Evolutionary conservation across 2,329 filamentous ascomycete genomes (phyloP).

Genomic region (Hypoxylon sp.): DNA sequence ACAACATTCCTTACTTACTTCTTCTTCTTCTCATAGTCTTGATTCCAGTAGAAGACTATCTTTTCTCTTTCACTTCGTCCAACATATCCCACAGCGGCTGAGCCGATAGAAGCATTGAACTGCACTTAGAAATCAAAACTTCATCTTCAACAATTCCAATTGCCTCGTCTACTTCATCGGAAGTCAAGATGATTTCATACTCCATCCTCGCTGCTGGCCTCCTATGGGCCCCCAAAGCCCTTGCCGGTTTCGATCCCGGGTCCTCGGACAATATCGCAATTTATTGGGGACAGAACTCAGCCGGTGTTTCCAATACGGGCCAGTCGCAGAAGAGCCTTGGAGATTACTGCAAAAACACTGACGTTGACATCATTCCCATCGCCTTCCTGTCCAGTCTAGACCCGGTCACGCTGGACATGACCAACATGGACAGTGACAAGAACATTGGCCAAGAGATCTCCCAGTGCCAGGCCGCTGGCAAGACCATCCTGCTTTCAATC

Average conservation of each 20-base stretch:
- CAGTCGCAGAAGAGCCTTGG: conserved; percentile 65
- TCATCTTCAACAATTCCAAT: not conserved
- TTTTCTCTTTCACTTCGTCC: not conserved
- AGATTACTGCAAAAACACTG: conserved; percentile 67
- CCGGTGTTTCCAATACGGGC: conserved; percentile 53
- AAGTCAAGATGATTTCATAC: conserved; percentile 14
- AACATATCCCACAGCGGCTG: conserved; percentile 1
- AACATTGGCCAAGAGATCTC: conserved; percentile 56
- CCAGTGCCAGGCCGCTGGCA: conserved; percentile 71
- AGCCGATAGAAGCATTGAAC: not conserved
- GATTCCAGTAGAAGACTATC: not conserved
- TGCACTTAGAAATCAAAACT: not conserved
- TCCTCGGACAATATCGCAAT: conserved; percentile 61
- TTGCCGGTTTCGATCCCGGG: conserved; percentile 58
- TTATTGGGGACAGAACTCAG: conserved; percentile 68
- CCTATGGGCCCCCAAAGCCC: conserved; percentile 34
- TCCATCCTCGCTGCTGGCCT: conserved; percentile 6
- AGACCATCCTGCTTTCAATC: conserved; percentile 77
- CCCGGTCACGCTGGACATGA: conserved; percentile 69
- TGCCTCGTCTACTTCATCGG: not conserved
- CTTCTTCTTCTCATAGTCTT: conserved; percentile 12
- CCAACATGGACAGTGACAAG: conserved; percentile 70
- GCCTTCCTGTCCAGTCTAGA: conserved; percentile 71
- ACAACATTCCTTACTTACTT: conserved; percentile 10
- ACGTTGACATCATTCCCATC: conserved; percentile 67